Evolutionary conservation across 495 filamentous ascomycete species (phyloP).

Genomic region (Tuber brumale): DNA sequence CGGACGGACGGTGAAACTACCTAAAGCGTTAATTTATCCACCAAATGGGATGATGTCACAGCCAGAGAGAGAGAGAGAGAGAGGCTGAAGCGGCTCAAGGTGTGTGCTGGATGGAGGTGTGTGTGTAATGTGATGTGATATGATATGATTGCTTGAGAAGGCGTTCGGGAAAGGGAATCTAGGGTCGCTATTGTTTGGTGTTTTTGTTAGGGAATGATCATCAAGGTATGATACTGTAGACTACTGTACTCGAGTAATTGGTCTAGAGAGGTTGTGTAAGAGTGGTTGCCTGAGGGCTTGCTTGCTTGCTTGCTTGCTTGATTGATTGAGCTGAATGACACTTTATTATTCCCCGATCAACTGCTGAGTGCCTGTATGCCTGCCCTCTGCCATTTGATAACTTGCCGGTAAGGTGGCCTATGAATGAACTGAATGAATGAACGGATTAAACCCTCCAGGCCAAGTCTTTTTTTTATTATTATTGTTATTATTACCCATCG

Average conservation of each 20-base stretch:
- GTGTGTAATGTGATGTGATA: background rate
- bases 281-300: background rate
- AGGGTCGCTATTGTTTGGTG: background rate
- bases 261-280: background rate
- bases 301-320: too few species aligned
- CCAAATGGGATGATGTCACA: background rate
- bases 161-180: background rate
- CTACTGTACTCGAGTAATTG: too few species aligned
- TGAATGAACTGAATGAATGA: background rate
- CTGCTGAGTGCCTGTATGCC: background rate
- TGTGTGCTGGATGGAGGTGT: background rate
- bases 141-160: background rate
- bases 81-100: background rate
- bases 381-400: background rate
- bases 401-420: background rate
- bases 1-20: background rate
- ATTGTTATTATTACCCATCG: background rate
- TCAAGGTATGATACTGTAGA: too few species aligned
- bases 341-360: background rate
- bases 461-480: background rate
- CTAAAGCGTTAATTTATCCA: background rate
- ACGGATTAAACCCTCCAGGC: background rate
- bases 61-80: background rate
- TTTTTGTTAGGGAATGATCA: background rate
- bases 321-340: background rate